These are phyloP conservation scores for Rhodotorula graminis DNA, from an alignment of 768 basidiomycete genomes.

Conservation along the genomic window DNA sequence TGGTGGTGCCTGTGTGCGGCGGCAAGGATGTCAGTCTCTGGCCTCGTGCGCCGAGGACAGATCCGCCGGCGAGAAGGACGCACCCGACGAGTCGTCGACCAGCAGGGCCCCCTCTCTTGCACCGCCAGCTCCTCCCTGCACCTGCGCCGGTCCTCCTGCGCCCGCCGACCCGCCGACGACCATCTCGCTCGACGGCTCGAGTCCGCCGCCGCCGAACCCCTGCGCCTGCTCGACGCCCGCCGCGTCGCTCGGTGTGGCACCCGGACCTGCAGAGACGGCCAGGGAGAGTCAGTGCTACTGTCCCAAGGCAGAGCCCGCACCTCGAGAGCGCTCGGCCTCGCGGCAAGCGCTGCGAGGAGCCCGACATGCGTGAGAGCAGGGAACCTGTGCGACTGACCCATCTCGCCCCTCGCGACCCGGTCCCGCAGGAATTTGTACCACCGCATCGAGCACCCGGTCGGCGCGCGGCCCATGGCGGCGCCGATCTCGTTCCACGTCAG, in stretches of 20 bases:
- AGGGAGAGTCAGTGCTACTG: too few relatives aligned
- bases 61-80: neutral
- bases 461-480: slow-evolving; percentile 12
- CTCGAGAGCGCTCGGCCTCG: too few relatives aligned
- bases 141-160: neutral
- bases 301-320: too few relatives aligned
- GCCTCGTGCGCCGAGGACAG: too few relatives aligned
- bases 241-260: too few relatives aligned
- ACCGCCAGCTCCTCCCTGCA: neutral
- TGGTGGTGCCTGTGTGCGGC: neutral
- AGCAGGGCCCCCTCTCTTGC: too few relatives aligned
- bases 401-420: neutral
- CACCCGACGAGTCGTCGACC: neutral
- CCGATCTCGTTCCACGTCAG: slow-evolving; percentile 33
- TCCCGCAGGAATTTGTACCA: slow-evolving; percentile 32
- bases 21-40: fast-evolving
- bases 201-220: too few relatives aligned
- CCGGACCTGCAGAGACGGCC: too few relatives aligned
- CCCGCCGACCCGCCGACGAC: neutral
- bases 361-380: too few relatives aligned
- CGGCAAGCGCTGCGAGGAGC: too few relatives aligned
- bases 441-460: slow-evolving; percentile 28
- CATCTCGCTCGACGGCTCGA: neutral
- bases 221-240: neutral
- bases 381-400: neutral